phyloP scores from a whole-genome alignment of 1,284 basidiomycete species.

The Sanghuangporus baumii region DNA sequence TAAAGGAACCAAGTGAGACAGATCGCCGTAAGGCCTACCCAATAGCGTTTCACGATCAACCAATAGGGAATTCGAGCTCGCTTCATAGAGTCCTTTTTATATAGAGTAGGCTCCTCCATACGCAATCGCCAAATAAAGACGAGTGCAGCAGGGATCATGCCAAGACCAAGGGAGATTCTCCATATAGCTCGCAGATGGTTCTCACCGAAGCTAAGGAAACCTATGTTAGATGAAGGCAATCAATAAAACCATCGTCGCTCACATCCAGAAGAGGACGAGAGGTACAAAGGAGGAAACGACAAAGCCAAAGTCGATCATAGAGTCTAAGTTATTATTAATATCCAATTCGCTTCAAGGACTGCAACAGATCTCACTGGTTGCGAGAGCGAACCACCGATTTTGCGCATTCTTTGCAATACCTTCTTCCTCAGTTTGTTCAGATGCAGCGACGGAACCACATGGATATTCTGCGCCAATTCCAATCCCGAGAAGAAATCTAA shows the following conservation, averaged over 20 bases:
- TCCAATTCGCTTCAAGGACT: not conserved
- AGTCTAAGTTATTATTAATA: slow-evolving; percentile 38
- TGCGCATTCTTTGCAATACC: slow-evolving; percentile 75
- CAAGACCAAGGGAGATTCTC: slow-evolving; percentile 88
- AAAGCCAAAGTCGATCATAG: slow-evolving; percentile 89
- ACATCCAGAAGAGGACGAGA: slow-evolving; percentile 84
- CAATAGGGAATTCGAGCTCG: slow-evolving; percentile 65
- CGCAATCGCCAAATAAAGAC: slow-evolving; percentile 84
- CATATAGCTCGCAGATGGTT: slow-evolving; percentile 81
- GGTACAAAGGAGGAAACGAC: slow-evolving; percentile 81
- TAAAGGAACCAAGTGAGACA: slow-evolving; percentile 82
- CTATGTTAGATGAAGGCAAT: not conserved
- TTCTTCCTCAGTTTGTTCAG: slow-evolving; percentile 84
- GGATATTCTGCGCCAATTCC: slow-evolving; percentile 90
- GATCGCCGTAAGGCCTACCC: slow-evolving; percentile 62
- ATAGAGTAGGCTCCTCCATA: slow-evolving; percentile 78
- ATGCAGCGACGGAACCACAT: slow-evolving; percentile 86
- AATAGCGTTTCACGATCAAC: slow-evolving; percentile 80
- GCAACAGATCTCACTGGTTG: slow-evolving; percentile 54
- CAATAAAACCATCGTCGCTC: slow-evolving; percentile 23
- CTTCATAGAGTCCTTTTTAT: slow-evolving; percentile 73
- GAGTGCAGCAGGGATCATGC: slow-evolving; percentile 72
- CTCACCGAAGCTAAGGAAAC: slow-evolving; percentile 54
- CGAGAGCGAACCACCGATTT: slow-evolving; percentile 82
- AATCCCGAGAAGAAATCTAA: slow-evolving; percentile 73